phyloP scores from a whole-genome alignment of 495 filamentous ascomycete genomes.

The Aspergillus ostianus region DNA sequence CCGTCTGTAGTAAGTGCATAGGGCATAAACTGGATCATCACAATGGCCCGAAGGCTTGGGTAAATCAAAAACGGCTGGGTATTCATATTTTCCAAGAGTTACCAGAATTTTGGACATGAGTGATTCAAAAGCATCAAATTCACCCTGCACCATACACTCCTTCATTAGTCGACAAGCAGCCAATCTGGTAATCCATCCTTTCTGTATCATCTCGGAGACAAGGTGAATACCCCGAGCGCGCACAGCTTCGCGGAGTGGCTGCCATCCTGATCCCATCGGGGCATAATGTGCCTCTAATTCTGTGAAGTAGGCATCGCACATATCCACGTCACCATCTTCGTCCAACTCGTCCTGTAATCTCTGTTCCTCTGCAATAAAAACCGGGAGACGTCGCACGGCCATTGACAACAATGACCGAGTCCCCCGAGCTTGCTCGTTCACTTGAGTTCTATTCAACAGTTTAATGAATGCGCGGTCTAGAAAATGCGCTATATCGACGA shows the following conservation, averaged over 20 bases:
- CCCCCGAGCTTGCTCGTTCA: constrained; percentile 19
- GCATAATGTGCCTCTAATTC: constrained; percentile 63
- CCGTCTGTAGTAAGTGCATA: constrained; percentile 32
- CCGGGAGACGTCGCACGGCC: constrained; percentile 60
- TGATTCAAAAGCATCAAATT: constrained; percentile 38
- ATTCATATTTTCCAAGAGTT: constrained; percentile 26
- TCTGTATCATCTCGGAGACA: constrained; percentile 53
- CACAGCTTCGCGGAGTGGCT: constrained; percentile 59
- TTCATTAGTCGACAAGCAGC: constrained; percentile 36
- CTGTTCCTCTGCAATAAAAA: constrained; percentile 62
- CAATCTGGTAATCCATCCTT: constrained; percentile 38
- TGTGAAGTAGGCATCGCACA: constrained; percentile 58
- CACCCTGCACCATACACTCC: constrained; percentile 29
- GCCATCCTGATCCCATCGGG: constrained; percentile 57
- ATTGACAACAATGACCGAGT: constrained; percentile 63
- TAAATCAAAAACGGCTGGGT: constrained; percentile 34
- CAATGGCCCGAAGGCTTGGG: constrained; percentile 11
- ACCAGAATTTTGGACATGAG: constrained; percentile 36
- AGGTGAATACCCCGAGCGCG: constrained; percentile 65
- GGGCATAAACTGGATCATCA: constrained; percentile 31
- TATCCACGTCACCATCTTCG: constrained; percentile 42
- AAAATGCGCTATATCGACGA: constrained; percentile 38
- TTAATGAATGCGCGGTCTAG: constrained; percentile 40
- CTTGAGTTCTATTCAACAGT: constrained; percentile 37
- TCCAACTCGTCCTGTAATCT: constrained; percentile 51